Base-by-base conservation (phyloP, 1,284 basidiomycete genomes). In the Megacollybia platyphylla region DNA sequence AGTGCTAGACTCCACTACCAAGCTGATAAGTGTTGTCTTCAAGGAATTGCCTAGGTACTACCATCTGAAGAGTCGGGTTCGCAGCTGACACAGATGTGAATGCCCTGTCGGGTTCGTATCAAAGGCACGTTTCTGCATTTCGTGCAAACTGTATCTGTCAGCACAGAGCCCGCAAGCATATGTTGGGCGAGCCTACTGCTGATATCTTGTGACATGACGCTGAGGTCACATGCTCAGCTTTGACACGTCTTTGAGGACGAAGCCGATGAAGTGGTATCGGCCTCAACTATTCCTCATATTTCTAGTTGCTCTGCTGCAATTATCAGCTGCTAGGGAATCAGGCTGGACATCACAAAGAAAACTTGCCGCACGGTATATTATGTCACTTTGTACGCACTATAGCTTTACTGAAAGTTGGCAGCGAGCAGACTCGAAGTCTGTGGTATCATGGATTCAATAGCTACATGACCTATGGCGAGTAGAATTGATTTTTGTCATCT, bases 401-500 rank as follows among this genome's bases (percentile, higher is more conserved):
- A 26, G 36, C 30, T 42, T 13, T 24, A 44, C 40, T 42, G 29
- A 40, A 40, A 39, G 27, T 48, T 34, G 36, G 13, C 46, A 87
- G 87, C 39, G 73, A 87, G 52, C 68, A 70, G 53, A 80, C 79
- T 15, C 75, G 79, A 38, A 74, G 76, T 28, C 60, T 90, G 3
- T 90, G 84, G 82, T 79, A 87, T 54, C 87, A 90, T 65, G 87
- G 87, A 0, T 89, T 79, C 52, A 58, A 82, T 52, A 77, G 72
- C 51, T 90, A 90, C 56, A 87, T 89, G 83, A 67, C 62, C 41
- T 72, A 71, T 56, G 87, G 86, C 84, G 50, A 48, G 74, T 60
- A 5, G 9, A 17, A 8, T 17, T 37, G 29, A 28, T 40, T 38
- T 32, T n/a, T 26, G 32, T 42, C 31, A 34, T 43, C 36, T 36